Evolutionary conservation across 2,329 filamentous ascomycete species (phyloP), one percentile per base, ranked within the genome.

Genomic region (Talaromyces marneffei): DNA sequence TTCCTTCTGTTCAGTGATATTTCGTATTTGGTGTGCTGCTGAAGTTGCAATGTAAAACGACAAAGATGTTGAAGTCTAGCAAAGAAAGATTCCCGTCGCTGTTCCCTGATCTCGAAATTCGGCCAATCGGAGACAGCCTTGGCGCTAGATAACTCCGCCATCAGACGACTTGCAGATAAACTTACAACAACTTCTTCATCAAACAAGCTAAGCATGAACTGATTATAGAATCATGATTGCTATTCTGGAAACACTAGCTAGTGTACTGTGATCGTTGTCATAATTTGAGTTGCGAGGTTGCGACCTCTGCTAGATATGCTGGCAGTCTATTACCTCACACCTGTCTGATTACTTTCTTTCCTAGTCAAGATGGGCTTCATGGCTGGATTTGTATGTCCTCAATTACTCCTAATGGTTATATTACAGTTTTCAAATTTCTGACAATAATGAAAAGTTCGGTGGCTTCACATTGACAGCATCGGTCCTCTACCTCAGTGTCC

Each of bases 381-480:
- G 66, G 82, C 85, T 44, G 89, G 89, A 68, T 89, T 92, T 74
- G 89, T 92, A 82, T 65, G 87, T 79, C 4, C 58, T 57, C 40
- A 10, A 23, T 29, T 27, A n/a, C 18, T n/a, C n/a, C 2, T 33
- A 52, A 23, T 23, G 6, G 6, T 2, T 35, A 35, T 16, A 40
- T 23, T 18, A 16, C 14, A 9, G 9, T n/a, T 20, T 39, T 37
- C 12, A 20, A n/a, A 18, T 29, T 18, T 55, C 56, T 53, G 37
- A 61, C n/a, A 23, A 27, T 57, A n/a, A 20, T 18, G 29, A 52
- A 62, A 66, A 92, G 89, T 85, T 88, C 66, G 87, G 89, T 70
- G 89, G 90, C 66, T 84, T 91, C 60, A 88, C 89, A 65, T 80
- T 93, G 63, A 92, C 89, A 54, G 84, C 90, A 63, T 87, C 86